A percentile compares a stretch with the other conserved stretches of the same genome.
Conservation (phyloP, 305 asterid genomes). For the Rubia tinctorum region DNA sequence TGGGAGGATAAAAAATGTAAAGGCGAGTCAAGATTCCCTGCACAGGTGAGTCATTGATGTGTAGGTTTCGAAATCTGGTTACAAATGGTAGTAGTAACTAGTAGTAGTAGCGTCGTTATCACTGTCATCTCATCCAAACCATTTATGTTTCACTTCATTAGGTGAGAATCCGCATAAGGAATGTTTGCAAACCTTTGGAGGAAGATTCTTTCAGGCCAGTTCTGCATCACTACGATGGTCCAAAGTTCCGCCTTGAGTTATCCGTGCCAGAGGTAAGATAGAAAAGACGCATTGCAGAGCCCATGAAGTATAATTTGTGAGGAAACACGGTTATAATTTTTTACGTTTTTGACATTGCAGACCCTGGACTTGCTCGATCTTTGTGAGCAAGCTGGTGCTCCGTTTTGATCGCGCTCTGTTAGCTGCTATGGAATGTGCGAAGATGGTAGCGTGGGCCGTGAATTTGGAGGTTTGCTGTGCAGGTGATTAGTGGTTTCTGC, state of each 20-base stretch:
- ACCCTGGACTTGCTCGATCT: conserved; percentile 90
- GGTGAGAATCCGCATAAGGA: conserved; percentile 78
- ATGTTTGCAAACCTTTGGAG: conserved; percentile 78
- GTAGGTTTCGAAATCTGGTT: background rate
- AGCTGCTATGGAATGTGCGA: conserved; percentile 21
- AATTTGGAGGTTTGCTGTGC: conserved; percentile 40
- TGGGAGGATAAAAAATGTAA: conserved; percentile 98
- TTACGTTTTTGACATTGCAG: conserved; percentile 38
- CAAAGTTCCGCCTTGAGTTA: conserved; percentile 95
- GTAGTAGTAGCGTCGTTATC: background rate
- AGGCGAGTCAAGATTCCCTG: conserved; percentile 98
- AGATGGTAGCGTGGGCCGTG: conserved; percentile 31
- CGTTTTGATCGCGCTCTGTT: conserved; percentile 12
- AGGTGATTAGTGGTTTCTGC: conserved; percentile 26
- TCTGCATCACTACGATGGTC: conserved; percentile 95
- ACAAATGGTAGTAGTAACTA: background rate
- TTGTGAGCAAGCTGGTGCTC: conserved; percentile 69
- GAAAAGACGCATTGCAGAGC: background rate
- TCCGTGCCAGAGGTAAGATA: conserved; percentile 82
- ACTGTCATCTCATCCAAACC: conserved; percentile 12
- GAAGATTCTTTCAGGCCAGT: conserved; percentile 97
- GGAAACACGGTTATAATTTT: too few species aligned
- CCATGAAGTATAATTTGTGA: background rate
- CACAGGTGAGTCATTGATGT: conserved; percentile 56
- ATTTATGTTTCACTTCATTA: conserved; percentile 23